Percentiles rank a stretch among this genome's conserved stretches.
phyloP scores from a whole-genome alignment of 177 flowering plant genomes.

The Vitis hybrid region DNA sequence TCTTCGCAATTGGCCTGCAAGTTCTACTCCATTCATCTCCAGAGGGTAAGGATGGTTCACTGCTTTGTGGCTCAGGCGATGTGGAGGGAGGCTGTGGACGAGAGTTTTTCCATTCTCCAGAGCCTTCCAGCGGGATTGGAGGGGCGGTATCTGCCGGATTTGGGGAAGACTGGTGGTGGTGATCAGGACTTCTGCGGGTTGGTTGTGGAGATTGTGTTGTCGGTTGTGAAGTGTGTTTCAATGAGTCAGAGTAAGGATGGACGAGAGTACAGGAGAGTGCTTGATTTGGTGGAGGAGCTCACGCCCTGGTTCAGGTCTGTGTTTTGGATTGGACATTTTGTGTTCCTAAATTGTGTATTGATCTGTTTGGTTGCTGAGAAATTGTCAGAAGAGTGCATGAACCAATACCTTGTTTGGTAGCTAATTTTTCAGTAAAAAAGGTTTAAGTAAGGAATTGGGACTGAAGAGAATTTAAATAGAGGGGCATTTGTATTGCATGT shows the following conservation, averaged over 20 bases:
- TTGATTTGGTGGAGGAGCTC: conserved; percentile 52
- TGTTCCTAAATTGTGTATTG: neutral
- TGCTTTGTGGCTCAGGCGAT: conserved; percentile 50
- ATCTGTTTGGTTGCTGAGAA: neutral
- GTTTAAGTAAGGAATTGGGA: no score
- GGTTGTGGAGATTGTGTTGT: conserved; percentile 54
- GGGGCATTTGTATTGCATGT: no score
- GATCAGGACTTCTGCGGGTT: conserved; percentile 44
- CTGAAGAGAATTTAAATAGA: no score
- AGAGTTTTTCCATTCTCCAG: conserved; percentile 51
- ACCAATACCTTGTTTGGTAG: neutral
- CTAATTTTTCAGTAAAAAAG: no score
- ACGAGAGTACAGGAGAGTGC: conserved; percentile 36
- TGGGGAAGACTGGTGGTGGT: conserved; percentile 25
- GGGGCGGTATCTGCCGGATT: conserved; percentile 34
- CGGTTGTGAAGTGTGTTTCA: conserved; percentile 47
- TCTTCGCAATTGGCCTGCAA: conserved; percentile 49
- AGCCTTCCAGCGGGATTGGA: conserved; percentile 27
- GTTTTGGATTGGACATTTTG: neutral
- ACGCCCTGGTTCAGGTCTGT: conserved; percentile 67
- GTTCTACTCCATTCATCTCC: conserved; percentile 44
- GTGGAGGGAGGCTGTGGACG: conserved; percentile 44
- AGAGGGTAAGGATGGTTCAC: conserved; percentile 50
- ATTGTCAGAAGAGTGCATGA: neutral
- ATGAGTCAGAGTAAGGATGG: conserved; percentile 42